These are phyloP conservation scores for Rhodocollybia butyracea DNA, from an alignment of 768 basidiomycete species.

Conservation along the genomic window DNA sequence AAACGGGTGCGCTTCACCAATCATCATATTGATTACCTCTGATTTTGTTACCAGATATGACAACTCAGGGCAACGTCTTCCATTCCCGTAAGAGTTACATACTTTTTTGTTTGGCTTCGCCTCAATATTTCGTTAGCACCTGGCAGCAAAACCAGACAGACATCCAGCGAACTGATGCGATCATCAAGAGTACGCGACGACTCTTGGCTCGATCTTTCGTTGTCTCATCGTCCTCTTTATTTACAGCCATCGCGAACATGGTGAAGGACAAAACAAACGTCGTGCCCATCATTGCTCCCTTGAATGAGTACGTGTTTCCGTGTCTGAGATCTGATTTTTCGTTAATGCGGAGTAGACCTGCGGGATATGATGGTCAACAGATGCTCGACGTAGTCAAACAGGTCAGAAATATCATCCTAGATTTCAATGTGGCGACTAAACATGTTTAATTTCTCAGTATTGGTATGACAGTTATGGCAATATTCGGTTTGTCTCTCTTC, in stretches of 20 bases:
- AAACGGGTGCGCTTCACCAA: conserved; percentile 60
- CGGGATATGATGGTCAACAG: conserved; percentile 43
- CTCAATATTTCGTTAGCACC: conserved; percentile 23
- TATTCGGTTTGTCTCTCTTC: conserved; percentile 50
- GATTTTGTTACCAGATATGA: conserved; percentile 46
- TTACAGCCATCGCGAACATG: conserved; percentile 54
- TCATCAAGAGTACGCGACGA: too few species aligned
- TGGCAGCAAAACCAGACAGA: conserved; percentile 72
- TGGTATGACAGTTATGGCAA: conserved; percentile 75
- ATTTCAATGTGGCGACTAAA: neutral
- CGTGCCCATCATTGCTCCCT: conserved; percentile 66
- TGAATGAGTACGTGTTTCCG: conserved; percentile 82
- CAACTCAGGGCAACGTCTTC: conserved; percentile 69
- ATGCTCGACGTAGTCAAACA: conserved; percentile 31
- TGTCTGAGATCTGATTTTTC: neutral
- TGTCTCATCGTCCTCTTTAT: too few species aligned
- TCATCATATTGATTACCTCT: neutral
- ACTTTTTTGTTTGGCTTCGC: neutral
- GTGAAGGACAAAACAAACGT: conserved; percentile 61
- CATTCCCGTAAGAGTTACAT: conserved; percentile 56
- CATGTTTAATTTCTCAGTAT: conserved; percentile 47
- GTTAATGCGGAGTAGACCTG: conserved; percentile 27
- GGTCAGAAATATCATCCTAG: neutral
- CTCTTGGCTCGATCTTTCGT: too few species aligned
- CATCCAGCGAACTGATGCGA: conserved; percentile 59